A percentile compares a stretch with the other conserved stretches of the same genome.
Evolutionary conservation across 495 filamentous ascomycete genomes (phyloP).

Genomic region (Acidiella bohemica): DNA sequence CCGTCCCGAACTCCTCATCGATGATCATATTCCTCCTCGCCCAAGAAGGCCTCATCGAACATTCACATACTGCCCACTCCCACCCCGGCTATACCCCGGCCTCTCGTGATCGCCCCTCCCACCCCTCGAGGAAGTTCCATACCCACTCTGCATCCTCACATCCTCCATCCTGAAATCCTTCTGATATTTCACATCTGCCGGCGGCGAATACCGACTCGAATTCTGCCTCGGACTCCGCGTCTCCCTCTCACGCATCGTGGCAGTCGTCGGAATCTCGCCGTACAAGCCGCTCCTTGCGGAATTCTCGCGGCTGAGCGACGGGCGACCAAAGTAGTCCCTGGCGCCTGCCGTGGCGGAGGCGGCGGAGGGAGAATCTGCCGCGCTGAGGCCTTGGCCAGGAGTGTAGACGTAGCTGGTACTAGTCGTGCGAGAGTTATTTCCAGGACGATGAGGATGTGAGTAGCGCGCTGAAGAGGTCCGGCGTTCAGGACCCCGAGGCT

Average conservation of each 20-base stretch:
- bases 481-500: slow-evolving; percentile 2
- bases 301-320: slow-evolving; percentile 4
- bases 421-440: slow-evolving; percentile 3
- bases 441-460: slow-evolving; percentile 1
- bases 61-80: no score
- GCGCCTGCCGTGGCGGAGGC: no score
- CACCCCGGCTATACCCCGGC: neutral
- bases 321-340: neutral
- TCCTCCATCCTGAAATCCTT: slow-evolving; percentile 5
- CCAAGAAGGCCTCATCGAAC: no score
- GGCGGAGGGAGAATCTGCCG: no score
- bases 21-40: no score
- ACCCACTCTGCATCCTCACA: slow-evolving; percentile 4
- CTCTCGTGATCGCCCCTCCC: neutral
- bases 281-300: neutral
- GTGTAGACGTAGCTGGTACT: slow-evolving; percentile 11
- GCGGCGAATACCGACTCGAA: neutral
- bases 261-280: slow-evolving; percentile 10
- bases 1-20: no score
- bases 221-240: neutral
- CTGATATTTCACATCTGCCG: neutral
- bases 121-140: slow-evolving; percentile 2
- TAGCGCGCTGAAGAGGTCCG: slow-evolving; percentile 4
- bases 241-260: neutral
- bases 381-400: neutral